Evolutionary conservation across 306 rosid genomes (phyloP).

Genomic region (Lotus japonicus): DNA sequence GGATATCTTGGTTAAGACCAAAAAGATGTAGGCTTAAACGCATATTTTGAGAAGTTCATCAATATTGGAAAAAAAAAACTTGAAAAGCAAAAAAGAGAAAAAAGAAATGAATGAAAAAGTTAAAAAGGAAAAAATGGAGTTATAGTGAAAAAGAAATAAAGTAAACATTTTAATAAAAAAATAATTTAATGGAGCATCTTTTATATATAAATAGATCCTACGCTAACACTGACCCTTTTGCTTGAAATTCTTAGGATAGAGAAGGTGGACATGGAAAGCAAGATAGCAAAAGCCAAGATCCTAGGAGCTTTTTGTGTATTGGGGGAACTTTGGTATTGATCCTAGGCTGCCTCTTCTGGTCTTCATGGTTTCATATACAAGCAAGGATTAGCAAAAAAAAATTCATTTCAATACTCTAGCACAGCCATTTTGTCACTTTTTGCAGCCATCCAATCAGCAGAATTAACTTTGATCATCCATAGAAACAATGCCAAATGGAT

Average conservation of each 20-base stretch:
- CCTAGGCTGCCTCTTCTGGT: slow-evolving; percentile 65
- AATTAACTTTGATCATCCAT: slow-evolving; percentile 44
- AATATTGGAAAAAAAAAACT: no score
- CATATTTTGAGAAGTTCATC: no score
- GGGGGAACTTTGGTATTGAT: slow-evolving; percentile 56
- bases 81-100: no score
- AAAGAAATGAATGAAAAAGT: no score
- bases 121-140: no score
- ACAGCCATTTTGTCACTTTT: slow-evolving; percentile 65
- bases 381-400: slow-evolving; percentile 50
- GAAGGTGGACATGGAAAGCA: slow-evolving; percentile 49
- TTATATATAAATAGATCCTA: background rate
- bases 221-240: background rate
- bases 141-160: no score
- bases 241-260: slow-evolving; percentile 46
- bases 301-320: slow-evolving; percentile 55
- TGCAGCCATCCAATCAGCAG: slow-evolving; percentile 63
- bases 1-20: no score
- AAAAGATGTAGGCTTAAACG: no score
- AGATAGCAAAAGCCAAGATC: slow-evolving; percentile 53
- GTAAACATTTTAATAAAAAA: background rate
- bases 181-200: background rate
- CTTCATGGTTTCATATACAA: slow-evolving; percentile 91
- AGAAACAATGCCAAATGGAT: slow-evolving; percentile 42
- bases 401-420: slow-evolving; percentile 73